Evolutionary conservation across 75 land plant species (phyloP).

Genomic region (Azolla pinnata): DNA sequence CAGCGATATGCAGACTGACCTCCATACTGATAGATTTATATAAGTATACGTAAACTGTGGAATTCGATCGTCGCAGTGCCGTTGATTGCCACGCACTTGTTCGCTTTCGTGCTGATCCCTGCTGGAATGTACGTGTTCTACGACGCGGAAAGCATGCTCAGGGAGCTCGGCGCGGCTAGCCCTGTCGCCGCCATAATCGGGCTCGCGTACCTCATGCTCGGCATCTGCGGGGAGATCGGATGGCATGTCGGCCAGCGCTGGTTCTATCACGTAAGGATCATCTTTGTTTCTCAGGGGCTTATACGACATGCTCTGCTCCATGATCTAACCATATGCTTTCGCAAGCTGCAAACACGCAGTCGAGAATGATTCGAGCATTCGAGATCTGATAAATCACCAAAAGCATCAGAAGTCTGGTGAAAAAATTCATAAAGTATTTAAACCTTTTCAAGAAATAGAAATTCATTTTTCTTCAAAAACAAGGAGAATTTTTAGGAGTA

Average conservation of each 20-base stretch:
- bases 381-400: neutral
- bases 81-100: neutral
- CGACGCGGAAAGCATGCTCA: neutral
- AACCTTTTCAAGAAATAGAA: neutral
- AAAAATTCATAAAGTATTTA: neutral
- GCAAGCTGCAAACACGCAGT: neutral
- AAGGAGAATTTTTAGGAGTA: no score
- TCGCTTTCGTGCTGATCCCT: slow-evolving; percentile 1
- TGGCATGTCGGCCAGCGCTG: slow-evolving; percentile 5
- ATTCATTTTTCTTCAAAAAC: neutral
- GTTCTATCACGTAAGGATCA: neutral
- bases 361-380: neutral
- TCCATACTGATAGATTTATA: no score
- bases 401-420: no score
- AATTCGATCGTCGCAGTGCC: neutral
- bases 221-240: neutral
- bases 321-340: neutral
- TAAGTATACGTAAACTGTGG: no score
- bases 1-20: no score
- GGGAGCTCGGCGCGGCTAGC: neutral
- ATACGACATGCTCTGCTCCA: neutral
- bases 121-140: neutral
- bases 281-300: neutral
- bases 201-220: neutral
- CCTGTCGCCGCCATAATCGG: neutral